Evolutionary conservation across 2,329 filamentous ascomycete genomes (phyloP).

Genomic region (Gaeumannomyces sp.): DNA sequence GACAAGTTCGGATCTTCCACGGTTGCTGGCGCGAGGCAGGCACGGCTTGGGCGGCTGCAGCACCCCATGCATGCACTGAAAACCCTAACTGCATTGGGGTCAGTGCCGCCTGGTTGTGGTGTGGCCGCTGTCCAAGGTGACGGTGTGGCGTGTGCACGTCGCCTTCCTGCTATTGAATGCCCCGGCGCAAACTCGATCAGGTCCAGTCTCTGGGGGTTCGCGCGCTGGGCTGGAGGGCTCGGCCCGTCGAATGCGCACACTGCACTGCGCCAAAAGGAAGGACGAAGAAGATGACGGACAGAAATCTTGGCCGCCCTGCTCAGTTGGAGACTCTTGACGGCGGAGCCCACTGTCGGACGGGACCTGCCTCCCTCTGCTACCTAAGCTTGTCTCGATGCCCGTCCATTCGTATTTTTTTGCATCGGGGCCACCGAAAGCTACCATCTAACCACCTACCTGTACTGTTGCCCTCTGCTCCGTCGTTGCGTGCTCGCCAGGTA

Average conservation of each 20-base stretch:
- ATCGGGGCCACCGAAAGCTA: neutral
- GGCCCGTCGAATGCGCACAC: too few species aligned
- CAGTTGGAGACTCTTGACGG: too few species aligned
- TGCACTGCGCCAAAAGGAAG: too few species aligned
- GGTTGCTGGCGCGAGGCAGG: neutral
- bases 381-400: neutral
- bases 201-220: too few species aligned
- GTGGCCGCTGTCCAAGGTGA: neutral
- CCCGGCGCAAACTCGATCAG: neutral
- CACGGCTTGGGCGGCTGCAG: neutral
- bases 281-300: neutral
- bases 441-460: too few species aligned
- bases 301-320: neutral
- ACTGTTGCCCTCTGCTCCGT: neutral
- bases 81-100: neutral
- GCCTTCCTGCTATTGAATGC: neutral
- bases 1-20: neutral
- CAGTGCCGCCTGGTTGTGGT: neutral
- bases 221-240: too few species aligned
- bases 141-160: neutral
- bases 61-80: neutral
- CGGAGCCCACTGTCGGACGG: neutral
- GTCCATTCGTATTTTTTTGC: neutral
- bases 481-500: neutral
- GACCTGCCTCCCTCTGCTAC: neutral